Conservation (phyloP, 768 basidiomycete species). For the Podaxis sp. region DNA sequence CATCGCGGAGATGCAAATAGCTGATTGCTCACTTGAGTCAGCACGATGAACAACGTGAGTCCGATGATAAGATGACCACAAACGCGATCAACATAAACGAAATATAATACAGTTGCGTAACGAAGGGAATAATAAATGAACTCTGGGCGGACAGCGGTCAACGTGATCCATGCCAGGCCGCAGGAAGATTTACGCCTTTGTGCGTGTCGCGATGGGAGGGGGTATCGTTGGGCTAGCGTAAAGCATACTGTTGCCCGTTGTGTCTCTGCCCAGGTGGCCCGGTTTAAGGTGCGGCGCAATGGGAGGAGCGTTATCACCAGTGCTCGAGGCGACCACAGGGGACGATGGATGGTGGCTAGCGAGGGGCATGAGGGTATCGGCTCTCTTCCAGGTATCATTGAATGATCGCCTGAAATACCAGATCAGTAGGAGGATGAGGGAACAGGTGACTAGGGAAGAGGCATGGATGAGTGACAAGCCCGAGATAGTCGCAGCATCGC, state of each 20-base stretch:
- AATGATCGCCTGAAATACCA: neutral
- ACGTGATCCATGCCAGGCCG: neutral
- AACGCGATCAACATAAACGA: too few relatives aligned
- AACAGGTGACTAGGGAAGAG: neutral
- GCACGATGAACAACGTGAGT: too few relatives aligned
- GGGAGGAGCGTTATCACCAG: neutral
- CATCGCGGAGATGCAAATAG: too few relatives aligned
- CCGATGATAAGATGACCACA: too few relatives aligned
- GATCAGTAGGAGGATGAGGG: neutral
- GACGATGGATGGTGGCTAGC: neutral
- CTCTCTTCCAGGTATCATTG: neutral
- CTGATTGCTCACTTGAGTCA: too few relatives aligned
- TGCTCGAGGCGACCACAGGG: too few relatives aligned
- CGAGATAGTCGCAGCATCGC: neutral
- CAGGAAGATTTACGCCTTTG: neutral
- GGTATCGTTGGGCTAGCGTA: neutral
- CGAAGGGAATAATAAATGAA: too few relatives aligned
- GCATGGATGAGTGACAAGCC: neutral
- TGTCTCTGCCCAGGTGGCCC: too few relatives aligned
- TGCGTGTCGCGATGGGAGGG: neutral
- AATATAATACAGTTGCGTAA: too few relatives aligned
- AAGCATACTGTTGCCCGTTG: too few relatives aligned
- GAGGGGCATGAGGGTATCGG: neutral
- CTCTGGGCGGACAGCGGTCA: too few relatives aligned
- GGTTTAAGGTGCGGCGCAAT: neutral